Conservation (phyloP, 768 basidiomycete genomes). For the Calocybe cyanea region DNA sequence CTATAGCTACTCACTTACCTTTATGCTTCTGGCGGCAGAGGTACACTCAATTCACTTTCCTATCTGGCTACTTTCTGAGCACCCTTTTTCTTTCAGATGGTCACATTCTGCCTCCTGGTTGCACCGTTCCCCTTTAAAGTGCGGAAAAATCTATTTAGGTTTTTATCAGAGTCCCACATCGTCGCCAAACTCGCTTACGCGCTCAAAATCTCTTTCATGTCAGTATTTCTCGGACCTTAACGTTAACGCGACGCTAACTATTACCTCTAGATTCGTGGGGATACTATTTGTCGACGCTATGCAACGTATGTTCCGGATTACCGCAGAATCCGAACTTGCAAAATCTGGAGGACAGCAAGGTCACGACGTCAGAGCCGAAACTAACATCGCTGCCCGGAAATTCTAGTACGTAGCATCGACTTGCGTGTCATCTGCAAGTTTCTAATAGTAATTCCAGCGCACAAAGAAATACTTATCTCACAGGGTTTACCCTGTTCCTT, state of each 20-base stretch:
- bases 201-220: conserved; percentile 95
- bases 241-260: conserved; percentile 1
- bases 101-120: conserved; percentile 80
- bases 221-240: conserved; percentile 21
- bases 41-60: conserved; percentile 23
- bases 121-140: conserved; percentile 78
- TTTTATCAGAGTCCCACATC: conserved; percentile 63
- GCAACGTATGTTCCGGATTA: conserved; percentile 86
- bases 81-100: conserved; percentile 48
- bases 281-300: conserved; percentile 89
- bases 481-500: conserved; percentile 92
- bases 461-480: conserved; percentile 89
- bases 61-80: neutral
- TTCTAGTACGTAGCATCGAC: conserved; percentile 68
- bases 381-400: conserved; percentile 86
- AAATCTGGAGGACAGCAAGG: conserved; percentile 46
- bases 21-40: conserved; percentile 76
- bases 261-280: conserved; percentile 60
- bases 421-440: neutral
- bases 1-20: conserved; percentile 72
- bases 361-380: conserved; percentile 73
- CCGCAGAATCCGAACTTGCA: conserved; percentile 65
- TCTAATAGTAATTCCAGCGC: conserved; percentile 42
- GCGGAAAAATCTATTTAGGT: conserved; percentile 67
- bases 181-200: conserved; percentile 87